Conservation (phyloP, 2,329 filamentous ascomycete species). For the Penicillium janthinellum region DNA sequence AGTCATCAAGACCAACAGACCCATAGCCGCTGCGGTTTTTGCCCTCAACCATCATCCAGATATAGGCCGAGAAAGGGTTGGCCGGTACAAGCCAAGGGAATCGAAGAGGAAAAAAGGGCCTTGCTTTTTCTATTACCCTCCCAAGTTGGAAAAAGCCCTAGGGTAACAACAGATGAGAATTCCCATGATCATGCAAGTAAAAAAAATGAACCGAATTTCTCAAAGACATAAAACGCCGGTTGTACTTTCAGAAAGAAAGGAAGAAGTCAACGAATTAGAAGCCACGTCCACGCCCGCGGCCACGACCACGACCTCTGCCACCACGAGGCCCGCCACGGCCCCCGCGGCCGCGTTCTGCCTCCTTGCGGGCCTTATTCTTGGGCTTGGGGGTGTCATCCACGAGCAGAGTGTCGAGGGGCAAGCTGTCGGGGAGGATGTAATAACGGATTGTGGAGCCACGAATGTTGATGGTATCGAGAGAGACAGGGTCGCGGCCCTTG, state of each 20-base stretch:
- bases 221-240: constrained; percentile 27
- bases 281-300: constrained; percentile 56
- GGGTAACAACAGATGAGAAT: constrained; percentile 27
- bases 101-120: constrained; percentile 12
- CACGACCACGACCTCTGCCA: constrained; percentile 52
- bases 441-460: constrained; percentile 95
- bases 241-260: constrained; percentile 25
- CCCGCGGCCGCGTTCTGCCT: constrained; percentile 59
- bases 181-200: constrained; percentile 27
- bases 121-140: constrained; percentile 24
- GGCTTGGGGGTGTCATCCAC: constrained; percentile 97
- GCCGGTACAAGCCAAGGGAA: background rate
- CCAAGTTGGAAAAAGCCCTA: constrained; percentile 27
- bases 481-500: constrained; percentile 81
- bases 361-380: constrained; percentile 99
- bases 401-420: constrained; percentile 91
- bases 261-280: constrained; percentile 32
- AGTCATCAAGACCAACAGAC: background rate
- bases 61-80: background rate
- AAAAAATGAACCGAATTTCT: constrained; percentile 21
- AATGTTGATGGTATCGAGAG: constrained; percentile 93
- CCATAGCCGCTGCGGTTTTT: background rate
- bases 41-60: background rate
- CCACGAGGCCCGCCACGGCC: constrained; percentile 52
- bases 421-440: constrained; percentile 91